Percentiles rank a stretch among this genome's conserved stretches.
Evolutionary conservation across 306 rosid genomes (phyloP).

Genomic region (cucumber (Cucumis sativus)): DNA sequence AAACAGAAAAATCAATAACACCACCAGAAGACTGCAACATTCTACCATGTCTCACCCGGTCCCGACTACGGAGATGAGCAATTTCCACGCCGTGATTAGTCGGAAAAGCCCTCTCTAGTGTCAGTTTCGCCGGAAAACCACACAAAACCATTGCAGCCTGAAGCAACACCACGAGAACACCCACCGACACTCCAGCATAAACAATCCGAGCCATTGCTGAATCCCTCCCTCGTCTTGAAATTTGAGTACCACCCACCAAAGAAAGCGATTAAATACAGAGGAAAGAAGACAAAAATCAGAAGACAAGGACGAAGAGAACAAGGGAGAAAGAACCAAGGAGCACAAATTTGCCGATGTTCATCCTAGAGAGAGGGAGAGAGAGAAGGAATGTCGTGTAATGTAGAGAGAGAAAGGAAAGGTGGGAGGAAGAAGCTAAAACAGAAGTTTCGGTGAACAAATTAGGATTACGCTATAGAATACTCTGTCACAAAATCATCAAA

Average conservation of each 20-base stretch:
- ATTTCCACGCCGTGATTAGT: slow-evolving; percentile 50
- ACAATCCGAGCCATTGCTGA: slow-evolving; percentile 29
- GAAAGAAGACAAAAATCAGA: slow-evolving; percentile 1
- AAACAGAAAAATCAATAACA: slow-evolving; percentile 52
- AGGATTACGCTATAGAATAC: slow-evolving; percentile 21
- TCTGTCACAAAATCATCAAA: neutral
- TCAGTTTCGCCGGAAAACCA: slow-evolving; percentile 45
- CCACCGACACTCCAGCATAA: slow-evolving; percentile 10
- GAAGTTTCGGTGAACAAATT: slow-evolving; percentile 21
- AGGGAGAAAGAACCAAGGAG: slow-evolving; percentile 1
- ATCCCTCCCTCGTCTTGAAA: neutral
- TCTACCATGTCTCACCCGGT: slow-evolving; percentile 56
- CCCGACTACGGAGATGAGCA: slow-evolving; percentile 59
- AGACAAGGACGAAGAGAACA: slow-evolving; percentile 18
- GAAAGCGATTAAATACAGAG: neutral
- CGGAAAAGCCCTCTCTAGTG: slow-evolving; percentile 80
- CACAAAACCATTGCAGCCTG: slow-evolving; percentile 14
- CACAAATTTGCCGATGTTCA: neutral
- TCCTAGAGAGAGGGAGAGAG: neutral
- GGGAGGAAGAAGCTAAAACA: neutral
- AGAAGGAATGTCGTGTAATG: neutral
- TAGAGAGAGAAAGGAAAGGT: neutral
- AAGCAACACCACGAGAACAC: slow-evolving; percentile 11
- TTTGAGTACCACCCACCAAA: neutral
- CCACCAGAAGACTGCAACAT: slow-evolving; percentile 60